phyloP scores from a whole-genome alignment of 352 stramenopile species.

The Blastocystis sp. region DNA sequence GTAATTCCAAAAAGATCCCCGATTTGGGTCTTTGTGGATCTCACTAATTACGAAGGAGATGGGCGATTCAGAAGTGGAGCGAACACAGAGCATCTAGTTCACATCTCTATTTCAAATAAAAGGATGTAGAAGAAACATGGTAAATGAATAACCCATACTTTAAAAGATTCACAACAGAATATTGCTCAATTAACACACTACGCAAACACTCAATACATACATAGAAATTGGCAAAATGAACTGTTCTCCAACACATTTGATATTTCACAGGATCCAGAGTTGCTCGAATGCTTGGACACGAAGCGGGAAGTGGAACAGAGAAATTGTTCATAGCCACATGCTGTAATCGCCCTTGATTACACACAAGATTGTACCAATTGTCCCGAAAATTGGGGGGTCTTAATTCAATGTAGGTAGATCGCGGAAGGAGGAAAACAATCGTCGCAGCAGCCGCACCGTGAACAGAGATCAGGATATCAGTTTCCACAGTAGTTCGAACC shows the following conservation, averaged over 20 bases:
- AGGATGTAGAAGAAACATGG: not conserved
- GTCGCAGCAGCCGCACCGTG: constrained; percentile 54
- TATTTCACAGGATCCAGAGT: constrained; percentile 54
- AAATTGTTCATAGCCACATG: constrained; percentile 61
- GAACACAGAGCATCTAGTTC: not conserved
- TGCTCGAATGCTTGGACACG: constrained; percentile 30
- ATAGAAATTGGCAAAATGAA: constrained; percentile 55
- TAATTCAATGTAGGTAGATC: constrained; percentile 54
- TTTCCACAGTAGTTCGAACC: constrained; percentile 23
- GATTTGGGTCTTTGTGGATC: not conserved
- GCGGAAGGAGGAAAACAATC: constrained; percentile 53
- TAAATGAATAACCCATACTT: constrained; percentile 28
- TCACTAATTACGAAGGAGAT: not conserved
- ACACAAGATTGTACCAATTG: constrained; percentile 59
- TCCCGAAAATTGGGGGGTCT: constrained; percentile 58
- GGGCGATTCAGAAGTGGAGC: not conserved
- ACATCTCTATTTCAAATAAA: no score
- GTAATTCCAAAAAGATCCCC: not conserved
- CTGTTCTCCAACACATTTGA: constrained; percentile 48
- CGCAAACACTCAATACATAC: constrained; percentile 55
- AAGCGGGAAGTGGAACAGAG: constrained; percentile 11
- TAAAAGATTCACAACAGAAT: constrained; percentile 1
- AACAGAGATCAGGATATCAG: constrained; percentile 58
- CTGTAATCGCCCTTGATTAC: constrained; percentile 18
- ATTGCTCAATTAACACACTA: constrained; percentile 39